phyloP scores from a whole-genome alignment of 352 stramenopile genomes.

The Pythium dissimile region DNA sequence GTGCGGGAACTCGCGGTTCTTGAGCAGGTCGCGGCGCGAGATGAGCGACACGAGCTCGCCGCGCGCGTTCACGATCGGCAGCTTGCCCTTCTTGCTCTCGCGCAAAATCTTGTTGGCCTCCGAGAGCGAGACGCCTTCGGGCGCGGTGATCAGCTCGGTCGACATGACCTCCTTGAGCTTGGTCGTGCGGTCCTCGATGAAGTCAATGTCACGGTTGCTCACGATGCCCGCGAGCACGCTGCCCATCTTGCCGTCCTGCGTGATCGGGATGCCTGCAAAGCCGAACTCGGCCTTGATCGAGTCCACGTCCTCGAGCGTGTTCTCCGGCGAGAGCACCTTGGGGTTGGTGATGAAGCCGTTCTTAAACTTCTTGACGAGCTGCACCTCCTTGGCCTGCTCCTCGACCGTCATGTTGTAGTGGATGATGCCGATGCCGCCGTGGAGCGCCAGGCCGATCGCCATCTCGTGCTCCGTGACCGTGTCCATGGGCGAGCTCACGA shows the following conservation, averaged over 20 bases:
- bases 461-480: constrained; percentile 99
- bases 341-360: constrained; percentile 99
- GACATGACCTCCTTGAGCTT: constrained; percentile 88
- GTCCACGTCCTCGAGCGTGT: constrained; percentile 96
- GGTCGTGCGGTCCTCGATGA: constrained; percentile 93
- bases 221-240: constrained; percentile 98
- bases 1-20: constrained; percentile 97
- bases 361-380: constrained; percentile 99
- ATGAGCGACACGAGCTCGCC: constrained; percentile 98
- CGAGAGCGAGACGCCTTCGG: constrained; percentile 92
- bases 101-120: constrained; percentile 98
- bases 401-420: constrained; percentile 99
- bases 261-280: constrained; percentile 99
- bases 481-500: constrained; percentile 99
- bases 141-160: constrained; percentile 90
- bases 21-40: constrained; percentile 97
- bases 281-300: constrained; percentile 94
- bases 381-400: constrained; percentile 94
- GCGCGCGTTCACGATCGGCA: constrained; percentile 98
- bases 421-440: constrained; percentile 99
- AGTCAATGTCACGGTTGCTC: constrained; percentile 98
- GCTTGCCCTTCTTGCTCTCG: constrained; percentile 99
- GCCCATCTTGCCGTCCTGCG: constrained; percentile 96
- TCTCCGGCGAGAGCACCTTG: constrained; percentile 93
- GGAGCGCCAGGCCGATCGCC: constrained; percentile 99